Conservation (phyloP, 202 grass and related monocot genomes). For the Brachypodium distachyon region DNA sequence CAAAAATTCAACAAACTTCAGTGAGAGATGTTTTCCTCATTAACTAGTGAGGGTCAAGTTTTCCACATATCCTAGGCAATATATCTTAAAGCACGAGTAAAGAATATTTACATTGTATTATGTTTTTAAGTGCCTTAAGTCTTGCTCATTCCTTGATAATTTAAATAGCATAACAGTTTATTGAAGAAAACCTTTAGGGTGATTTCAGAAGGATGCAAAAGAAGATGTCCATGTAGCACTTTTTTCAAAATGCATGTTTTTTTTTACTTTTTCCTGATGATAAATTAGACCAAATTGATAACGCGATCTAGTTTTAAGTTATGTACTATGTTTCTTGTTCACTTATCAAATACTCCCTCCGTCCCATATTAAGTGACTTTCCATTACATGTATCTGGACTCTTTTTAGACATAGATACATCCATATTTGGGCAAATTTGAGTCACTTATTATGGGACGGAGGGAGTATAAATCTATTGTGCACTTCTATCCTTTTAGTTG, state of each 20-base stretch:
- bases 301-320: background rate
- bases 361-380: too few relatives aligned
- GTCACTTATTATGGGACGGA: too few relatives aligned
- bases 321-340: background rate
- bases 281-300: background rate
- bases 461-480: background rate
- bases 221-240: background rate
- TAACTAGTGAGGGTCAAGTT: background rate
- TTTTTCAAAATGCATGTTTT: background rate
- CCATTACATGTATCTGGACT: too few relatives aligned
- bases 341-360: conserved; percentile 20
- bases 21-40: background rate
- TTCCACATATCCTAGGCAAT: background rate
- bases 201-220: background rate
- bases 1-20: background rate
- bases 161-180: background rate
- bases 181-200: background rate
- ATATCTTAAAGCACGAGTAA: background rate
- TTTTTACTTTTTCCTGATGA: background rate
- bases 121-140: background rate
- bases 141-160: background rate
- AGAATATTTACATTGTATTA: background rate
- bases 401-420: too few relatives aligned
- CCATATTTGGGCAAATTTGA: too few relatives aligned
- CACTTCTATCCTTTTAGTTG: background rate